Conservation (phyloP, 208 protist genomes). For the Wallacemonas sp. region DNA sequence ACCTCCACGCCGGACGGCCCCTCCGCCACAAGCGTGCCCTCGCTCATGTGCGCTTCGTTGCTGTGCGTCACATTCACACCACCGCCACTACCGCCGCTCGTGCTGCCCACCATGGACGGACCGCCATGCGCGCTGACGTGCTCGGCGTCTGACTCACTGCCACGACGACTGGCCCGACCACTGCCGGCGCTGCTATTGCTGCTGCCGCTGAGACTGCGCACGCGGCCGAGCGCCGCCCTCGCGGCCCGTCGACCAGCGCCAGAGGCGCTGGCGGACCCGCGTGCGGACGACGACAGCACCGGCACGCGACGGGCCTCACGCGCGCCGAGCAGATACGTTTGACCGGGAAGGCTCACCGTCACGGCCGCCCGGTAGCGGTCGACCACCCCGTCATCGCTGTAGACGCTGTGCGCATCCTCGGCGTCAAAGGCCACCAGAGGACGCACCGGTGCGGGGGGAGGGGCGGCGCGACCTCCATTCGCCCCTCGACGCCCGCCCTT, state of each 20-base stretch:
- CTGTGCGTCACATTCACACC: too few relatives aligned
- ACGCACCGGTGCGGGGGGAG: background rate
- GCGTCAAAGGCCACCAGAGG: background rate
- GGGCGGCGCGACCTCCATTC: background rate
- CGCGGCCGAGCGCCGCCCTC: background rate
- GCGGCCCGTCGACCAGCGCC: too few relatives aligned
- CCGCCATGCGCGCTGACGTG: background rate
- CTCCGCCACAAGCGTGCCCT: constrained; percentile 2
- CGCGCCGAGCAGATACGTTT: constrained; percentile 31
- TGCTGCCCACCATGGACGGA: too few relatives aligned
- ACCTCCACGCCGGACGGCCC: constrained; percentile 13
- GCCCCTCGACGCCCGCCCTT: background rate
- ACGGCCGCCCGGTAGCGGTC: constrained; percentile 28
- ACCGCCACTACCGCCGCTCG: too few relatives aligned
- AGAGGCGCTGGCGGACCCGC: too few relatives aligned
- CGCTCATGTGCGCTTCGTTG: background rate
- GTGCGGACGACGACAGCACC: too few relatives aligned
- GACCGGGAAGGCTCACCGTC: constrained; percentile 33
- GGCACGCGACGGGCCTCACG: too few relatives aligned
- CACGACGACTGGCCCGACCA: too few relatives aligned
- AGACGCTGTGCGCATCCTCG: constrained; percentile 15
- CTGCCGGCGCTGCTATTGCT: background rate
- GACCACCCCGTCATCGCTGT: constrained; percentile 18
- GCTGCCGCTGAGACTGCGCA: background rate
- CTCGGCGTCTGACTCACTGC: background rate